Percentiles rank a stretch among this genome's conserved stretches.
Evolutionary conservation across 768 basidiomycete genomes (phyloP).

Genomic region (Saitozyma podzolica): DNA sequence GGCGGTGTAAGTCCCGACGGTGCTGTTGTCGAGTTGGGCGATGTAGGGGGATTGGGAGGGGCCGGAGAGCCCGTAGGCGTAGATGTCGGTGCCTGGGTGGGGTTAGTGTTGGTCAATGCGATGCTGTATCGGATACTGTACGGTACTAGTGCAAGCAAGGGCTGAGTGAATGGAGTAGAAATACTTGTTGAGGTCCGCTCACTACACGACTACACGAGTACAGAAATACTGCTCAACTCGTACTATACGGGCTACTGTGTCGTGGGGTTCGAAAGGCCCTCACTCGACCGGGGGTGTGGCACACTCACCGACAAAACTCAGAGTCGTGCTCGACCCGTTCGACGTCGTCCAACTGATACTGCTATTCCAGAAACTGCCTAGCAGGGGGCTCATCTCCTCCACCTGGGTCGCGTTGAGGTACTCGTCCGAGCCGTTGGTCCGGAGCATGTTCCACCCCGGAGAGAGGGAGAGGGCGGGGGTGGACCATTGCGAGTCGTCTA

Average conservation of each 20-base stretch:
- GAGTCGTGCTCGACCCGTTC: conserved; percentile 10
- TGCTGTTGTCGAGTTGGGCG: conserved; percentile 21
- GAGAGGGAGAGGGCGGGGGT: conserved; percentile 26
- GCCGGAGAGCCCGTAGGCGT: conserved; percentile 28
- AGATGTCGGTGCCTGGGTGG: conserved; percentile 29
- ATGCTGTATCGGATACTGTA: no score
- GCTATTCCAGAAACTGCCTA: conserved; percentile 28
- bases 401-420: conserved; percentile 21
- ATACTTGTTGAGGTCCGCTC: no score
- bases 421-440: conserved; percentile 20
- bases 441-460: conserved; percentile 42
- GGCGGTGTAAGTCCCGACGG: conserved; percentile 15
- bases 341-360: conserved; percentile 33
- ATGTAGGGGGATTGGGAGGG: conserved; percentile 19
- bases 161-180: no score
- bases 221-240: no score
- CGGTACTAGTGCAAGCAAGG: no score
- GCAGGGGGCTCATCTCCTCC: conserved; percentile 16
- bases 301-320: conserved; percentile 31
- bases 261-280: neutral
- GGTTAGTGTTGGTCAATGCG: neutral
- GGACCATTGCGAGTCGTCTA: conserved; percentile 41
- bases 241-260: no score
- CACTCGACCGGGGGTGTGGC: neutral
- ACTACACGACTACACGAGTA: no score